A percentile compares a stretch with the other conserved stretches of the same genome.
Conservation (phyloP, 176 grass and related monocot species). For the Rhipidocladum racemiflorum region DNA sequence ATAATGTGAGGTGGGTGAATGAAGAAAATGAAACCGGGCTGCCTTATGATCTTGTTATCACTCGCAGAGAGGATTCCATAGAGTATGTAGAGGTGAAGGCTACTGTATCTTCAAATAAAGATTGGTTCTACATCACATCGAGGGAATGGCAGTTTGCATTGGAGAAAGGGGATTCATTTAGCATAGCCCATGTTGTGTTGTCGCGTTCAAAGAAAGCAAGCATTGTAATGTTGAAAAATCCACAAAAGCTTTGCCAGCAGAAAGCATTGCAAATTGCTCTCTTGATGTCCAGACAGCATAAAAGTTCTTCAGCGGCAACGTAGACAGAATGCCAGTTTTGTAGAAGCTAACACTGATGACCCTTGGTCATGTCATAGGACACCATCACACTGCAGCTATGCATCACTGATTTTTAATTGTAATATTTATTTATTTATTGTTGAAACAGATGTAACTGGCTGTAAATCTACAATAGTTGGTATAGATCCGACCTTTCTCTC, state of each 20-base stretch:
- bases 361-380: neutral
- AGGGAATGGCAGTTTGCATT: constrained; percentile 87
- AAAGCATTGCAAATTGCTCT: constrained; percentile 62
- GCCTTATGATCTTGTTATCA: constrained; percentile 77
- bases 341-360: neutral
- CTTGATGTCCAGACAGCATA: constrained; percentile 47
- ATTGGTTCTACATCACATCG: constrained; percentile 75
- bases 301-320: neutral
- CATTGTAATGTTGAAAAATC: constrained; percentile 62
- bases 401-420: neutral
- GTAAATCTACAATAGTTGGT: neutral
- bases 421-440: neutral
- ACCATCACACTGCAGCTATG: neutral
- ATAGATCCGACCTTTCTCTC: neutral
- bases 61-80: constrained; percentile 17
- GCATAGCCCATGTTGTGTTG: constrained; percentile 67
- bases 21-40: constrained; percentile 61
- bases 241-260: constrained; percentile 53
- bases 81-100: constrained; percentile 95
- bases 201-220: constrained; percentile 47
- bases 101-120: constrained; percentile 57
- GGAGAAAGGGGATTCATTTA: constrained; percentile 66
- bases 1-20: constrained; percentile 80
- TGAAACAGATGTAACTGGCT: neutral
- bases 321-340: neutral